Conservation (phyloP, 768 basidiomycete species). For the Hericium erinaceus region DNA sequence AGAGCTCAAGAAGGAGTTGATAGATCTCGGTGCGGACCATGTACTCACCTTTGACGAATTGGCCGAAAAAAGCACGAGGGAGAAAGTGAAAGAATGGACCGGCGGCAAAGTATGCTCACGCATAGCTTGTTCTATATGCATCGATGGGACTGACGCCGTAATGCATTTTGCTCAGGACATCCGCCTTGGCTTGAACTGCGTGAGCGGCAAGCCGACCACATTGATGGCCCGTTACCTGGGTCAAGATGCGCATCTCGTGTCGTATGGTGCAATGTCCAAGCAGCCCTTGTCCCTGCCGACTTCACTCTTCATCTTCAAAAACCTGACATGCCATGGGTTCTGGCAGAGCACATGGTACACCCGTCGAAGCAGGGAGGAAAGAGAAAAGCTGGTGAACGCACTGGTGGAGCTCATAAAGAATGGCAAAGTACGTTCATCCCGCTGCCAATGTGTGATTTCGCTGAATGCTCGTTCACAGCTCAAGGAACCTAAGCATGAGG, state of each 20-base stretch:
- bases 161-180: constrained; percentile 24
- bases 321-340: constrained; percentile 66
- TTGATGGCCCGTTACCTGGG: constrained; percentile 63
- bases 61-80: constrained; percentile 35
- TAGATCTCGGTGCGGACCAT: constrained; percentile 60
- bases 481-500: constrained; percentile 60
- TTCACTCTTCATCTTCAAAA: constrained; percentile 78
- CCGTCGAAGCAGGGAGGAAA: constrained; percentile 36
- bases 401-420: constrained; percentile 44
- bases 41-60: constrained; percentile 79
- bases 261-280: constrained; percentile 89
- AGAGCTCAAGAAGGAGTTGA: constrained; percentile 40
- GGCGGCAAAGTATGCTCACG: constrained; percentile 40
- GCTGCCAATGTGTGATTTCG: neutral
- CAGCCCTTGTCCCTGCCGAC: constrained; percentile 70
- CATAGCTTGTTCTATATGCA: neutral
- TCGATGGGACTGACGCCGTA: neutral
- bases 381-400: constrained; percentile 39
- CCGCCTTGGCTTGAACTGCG: constrained; percentile 45
- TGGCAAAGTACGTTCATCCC: constrained; percentile 35
- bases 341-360: constrained; percentile 73
- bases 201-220: constrained; percentile 59
- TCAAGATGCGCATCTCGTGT: constrained; percentile 62
- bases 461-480: constrained; percentile 33
- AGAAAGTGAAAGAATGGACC: constrained; percentile 56